Evolutionary conservation across 2,329 filamentous ascomycete species (phyloP).

Genomic region (Talaromyces marneffei): DNA sequence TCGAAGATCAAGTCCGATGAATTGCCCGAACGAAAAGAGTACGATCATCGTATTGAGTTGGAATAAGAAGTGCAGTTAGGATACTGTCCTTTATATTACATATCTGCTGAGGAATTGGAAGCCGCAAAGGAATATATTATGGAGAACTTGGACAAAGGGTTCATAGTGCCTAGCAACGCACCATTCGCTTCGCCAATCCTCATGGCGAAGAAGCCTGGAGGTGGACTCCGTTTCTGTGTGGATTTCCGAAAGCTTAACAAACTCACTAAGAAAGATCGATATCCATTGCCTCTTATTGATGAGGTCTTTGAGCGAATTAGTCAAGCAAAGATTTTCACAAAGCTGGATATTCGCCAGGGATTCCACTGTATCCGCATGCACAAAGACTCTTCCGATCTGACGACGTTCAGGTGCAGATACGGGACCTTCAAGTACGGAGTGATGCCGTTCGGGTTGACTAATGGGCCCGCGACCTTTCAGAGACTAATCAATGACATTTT

Average conservation of each 20-base stretch:
- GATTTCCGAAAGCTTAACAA: not conserved
- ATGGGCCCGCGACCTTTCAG: constrained; percentile 17
- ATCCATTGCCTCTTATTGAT: constrained; percentile 22
- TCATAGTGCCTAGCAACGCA: no score
- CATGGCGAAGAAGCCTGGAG: constrained; percentile 12
- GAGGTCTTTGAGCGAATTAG: constrained; percentile 19
- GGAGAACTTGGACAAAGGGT: no score
- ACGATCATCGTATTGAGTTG: constrained; percentile 4
- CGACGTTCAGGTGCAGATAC: constrained; percentile 18
- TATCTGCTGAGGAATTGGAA: not conserved
- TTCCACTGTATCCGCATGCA: constrained; percentile 12
- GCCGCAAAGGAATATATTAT: not conserved
- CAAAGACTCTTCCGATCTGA: not conserved
- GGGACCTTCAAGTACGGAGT: constrained; percentile 26
- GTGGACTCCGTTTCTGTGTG: constrained; percentile 14
- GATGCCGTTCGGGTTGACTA: constrained; percentile 23
- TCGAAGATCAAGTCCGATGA: no score
- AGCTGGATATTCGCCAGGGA: constrained; percentile 19
- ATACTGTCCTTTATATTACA: not conserved
- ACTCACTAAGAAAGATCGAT: constrained; percentile 21
- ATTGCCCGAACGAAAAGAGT: not conserved
- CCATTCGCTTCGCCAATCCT: not conserved
- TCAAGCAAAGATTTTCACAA: constrained; percentile 20
- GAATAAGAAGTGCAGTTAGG: not conserved
- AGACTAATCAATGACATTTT: constrained; percentile 5